A percentile compares a stretch with the other conserved stretches of the same genome.
These are phyloP conservation scores for Lentinula aciculospora DNA, from an alignment of 768 basidiomycete species.

Conservation along the genomic window DNA sequence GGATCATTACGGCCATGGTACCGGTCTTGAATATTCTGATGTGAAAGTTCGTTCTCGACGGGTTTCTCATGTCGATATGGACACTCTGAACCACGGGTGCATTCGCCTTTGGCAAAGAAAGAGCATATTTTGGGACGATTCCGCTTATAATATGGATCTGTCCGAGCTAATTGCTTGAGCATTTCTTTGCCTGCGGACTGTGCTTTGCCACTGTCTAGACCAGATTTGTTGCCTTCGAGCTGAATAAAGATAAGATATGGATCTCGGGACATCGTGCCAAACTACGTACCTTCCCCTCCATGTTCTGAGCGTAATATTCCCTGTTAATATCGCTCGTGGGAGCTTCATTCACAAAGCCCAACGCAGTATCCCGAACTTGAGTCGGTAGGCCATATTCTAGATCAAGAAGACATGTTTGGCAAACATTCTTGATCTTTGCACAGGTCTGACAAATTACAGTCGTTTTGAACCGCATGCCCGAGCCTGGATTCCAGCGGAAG, in stretches of 20 bases:
- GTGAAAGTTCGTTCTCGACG: constrained; percentile 71
- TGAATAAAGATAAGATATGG: constrained; percentile 21
- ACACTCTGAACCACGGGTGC: constrained; percentile 86
- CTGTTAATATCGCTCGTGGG: constrained; percentile 97
- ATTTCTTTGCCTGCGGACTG: constrained; percentile 90
- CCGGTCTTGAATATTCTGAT: constrained; percentile 92
- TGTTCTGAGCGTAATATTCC: constrained; percentile 91
- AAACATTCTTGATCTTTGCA: constrained; percentile 93
- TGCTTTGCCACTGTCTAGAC: constrained; percentile 54
- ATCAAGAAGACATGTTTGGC: constrained; percentile 96
- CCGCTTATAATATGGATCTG: constrained; percentile 96
- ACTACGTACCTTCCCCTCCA: constrained; percentile 72
- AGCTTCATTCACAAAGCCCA: constrained; percentile 79
- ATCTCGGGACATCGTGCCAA: not conserved
- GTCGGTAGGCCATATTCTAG: constrained; percentile 95
- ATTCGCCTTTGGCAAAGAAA: constrained; percentile 94
- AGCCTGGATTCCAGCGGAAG: constrained; percentile 97
- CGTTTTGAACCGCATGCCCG: constrained; percentile 90
- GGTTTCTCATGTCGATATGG: constrained; percentile 96
- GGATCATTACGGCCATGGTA: constrained; percentile 93
- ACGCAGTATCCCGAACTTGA: constrained; percentile 94
- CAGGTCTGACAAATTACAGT: constrained; percentile 98
- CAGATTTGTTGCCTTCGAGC: constrained; percentile 69
- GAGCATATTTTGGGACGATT: constrained; percentile 93
- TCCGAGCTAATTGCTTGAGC: constrained; percentile 90